Conservation (phyloP, 169 alveolate genomes). For the Eimeria zaria region DNA sequence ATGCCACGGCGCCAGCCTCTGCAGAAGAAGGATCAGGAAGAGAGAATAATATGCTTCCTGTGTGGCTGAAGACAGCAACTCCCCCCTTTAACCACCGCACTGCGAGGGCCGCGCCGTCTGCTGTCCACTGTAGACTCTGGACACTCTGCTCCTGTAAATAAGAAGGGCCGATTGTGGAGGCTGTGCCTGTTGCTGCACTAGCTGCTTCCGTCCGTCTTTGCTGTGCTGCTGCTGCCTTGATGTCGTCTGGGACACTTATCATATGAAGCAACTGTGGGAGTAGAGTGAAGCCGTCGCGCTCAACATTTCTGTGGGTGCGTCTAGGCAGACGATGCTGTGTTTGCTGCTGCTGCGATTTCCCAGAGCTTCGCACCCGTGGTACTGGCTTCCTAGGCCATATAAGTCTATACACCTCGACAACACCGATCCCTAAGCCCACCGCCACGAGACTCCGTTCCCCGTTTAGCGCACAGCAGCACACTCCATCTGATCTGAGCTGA, state of each 20-base stretch:
- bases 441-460: slow-evolving; percentile 71
- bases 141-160: slow-evolving; percentile 24
- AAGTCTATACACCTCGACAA: slow-evolving; percentile 60
- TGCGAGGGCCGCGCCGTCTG: slow-evolving; percentile 75
- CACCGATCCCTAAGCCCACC: slow-evolving; percentile 58
- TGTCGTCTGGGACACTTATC: slow-evolving; percentile 22
- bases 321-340: slow-evolving; percentile 9
- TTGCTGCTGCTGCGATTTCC: slow-evolving; percentile 8
- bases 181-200: not conserved
- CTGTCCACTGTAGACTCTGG: slow-evolving; percentile 68
- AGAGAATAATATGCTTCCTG: slow-evolving; percentile 44
- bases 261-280: slow-evolving; percentile 44
- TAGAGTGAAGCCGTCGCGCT: slow-evolving; percentile 53
- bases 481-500: slow-evolving; percentile 28
- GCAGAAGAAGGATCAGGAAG: slow-evolving; percentile 28
- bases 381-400: slow-evolving; percentile 60
- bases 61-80: slow-evolving; percentile 76
- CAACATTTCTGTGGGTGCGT: slow-evolving; percentile 43
- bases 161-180: not conserved
- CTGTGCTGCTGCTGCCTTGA: slow-evolving; percentile 18
- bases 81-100: slow-evolving; percentile 71
- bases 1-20: not conserved
- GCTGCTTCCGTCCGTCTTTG: not conserved
- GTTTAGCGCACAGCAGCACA: slow-evolving; percentile 75
- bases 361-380: not conserved